These are phyloP conservation scores for Colletotrichum shisoi DNA, from an alignment of 2,329 filamentous ascomycete genomes.

Conservation along the genomic window DNA sequence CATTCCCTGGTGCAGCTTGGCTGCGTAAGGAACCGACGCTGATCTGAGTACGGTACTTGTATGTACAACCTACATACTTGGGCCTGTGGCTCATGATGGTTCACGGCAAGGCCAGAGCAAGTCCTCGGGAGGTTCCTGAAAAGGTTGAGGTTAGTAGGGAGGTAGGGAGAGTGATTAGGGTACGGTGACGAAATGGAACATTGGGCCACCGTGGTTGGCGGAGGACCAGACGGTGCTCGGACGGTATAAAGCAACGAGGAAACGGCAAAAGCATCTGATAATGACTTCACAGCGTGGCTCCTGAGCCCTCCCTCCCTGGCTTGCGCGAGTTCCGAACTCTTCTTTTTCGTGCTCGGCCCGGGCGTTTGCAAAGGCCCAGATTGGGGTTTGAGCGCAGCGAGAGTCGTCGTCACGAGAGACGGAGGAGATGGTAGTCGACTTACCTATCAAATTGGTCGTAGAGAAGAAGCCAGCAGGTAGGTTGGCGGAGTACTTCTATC, in stretches of 20 bases:
- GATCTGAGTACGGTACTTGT: too few relatives aligned
- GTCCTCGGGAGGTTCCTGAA: not conserved
- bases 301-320: not conserved
- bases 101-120: not conserved
- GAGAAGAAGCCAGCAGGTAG: not conserved
- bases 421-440: not conserved
- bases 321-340: constrained; percentile 18
- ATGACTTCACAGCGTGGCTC: constrained; percentile 36
- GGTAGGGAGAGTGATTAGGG: not conserved
- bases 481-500: too few relatives aligned
- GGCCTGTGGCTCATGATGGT: not conserved
- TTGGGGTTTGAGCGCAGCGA: not conserved
- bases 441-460: not conserved
- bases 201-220: constrained; percentile 19
- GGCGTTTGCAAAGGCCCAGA: constrained; percentile 5
- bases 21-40: too few relatives aligned
- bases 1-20: constrained; percentile 11
- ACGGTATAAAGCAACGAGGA: constrained; percentile 33
- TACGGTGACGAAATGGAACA: not conserved
- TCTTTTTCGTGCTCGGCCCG: constrained; percentile 6
- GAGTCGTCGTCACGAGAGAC: not conserved
- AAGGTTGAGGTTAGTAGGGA: constrained; percentile 2
- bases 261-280: constrained; percentile 37
- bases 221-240: constrained; percentile 30
- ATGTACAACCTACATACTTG: not conserved